Evolutionary conservation across 441 rosid species (phyloP).

Genomic region (Dalechampia spathulata): DNA sequence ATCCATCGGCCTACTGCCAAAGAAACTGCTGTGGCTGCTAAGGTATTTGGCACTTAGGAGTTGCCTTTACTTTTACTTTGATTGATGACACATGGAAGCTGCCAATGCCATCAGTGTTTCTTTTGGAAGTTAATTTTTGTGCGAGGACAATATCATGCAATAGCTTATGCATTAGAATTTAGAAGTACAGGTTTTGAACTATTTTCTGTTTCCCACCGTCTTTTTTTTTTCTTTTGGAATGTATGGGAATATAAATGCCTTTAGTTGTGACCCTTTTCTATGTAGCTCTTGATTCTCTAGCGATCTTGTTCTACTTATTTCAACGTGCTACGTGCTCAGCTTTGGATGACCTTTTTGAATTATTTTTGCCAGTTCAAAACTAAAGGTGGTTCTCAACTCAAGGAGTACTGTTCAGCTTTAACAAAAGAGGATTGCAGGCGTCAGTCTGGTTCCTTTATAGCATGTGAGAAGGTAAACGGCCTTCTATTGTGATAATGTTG

Average conservation of each 20-base stretch:
- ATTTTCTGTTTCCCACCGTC: background rate
- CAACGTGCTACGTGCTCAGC: background rate
- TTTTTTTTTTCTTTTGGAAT: background rate
- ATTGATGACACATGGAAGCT: too few relatives aligned
- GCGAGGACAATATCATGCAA: background rate
- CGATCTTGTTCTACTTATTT: background rate
- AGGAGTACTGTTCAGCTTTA: constrained; percentile 81
- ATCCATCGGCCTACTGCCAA: constrained; percentile 90
- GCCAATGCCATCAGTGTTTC: too few relatives aligned
- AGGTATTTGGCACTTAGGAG: constrained; percentile 33
- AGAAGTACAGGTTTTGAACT: background rate
- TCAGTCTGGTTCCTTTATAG: constrained; percentile 68
- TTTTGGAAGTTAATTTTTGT: background rate
- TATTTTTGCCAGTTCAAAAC: constrained; percentile 68
- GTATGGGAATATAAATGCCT: background rate
- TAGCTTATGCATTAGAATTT: background rate
- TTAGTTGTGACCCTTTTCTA: background rate
- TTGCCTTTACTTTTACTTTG: background rate
- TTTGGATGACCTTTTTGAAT: constrained; percentile 12
- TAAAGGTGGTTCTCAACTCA: constrained; percentile 95
- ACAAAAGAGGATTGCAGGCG: constrained; percentile 96
- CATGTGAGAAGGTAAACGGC: constrained; percentile 89
- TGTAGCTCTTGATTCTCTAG: background rate
- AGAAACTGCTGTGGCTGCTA: constrained; percentile 89
- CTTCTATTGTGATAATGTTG: background rate